Conservation (phyloP, 176 grass and related monocot genomes). For the Oryza glumipatula region DNA sequence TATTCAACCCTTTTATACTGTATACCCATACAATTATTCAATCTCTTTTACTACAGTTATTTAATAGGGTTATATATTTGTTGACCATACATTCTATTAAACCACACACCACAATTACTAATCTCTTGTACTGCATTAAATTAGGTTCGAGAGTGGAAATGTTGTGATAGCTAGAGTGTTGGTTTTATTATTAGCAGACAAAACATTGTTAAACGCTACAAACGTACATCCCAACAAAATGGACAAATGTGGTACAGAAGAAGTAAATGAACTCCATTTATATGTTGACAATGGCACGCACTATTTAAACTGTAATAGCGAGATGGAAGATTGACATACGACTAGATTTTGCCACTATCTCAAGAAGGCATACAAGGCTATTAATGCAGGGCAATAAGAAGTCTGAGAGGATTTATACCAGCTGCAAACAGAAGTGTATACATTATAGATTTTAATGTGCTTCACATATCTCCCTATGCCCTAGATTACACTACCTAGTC, state of each 20-base stretch:
- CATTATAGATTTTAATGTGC: background rate
- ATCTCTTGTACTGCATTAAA: background rate
- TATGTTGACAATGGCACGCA: conserved; percentile 12
- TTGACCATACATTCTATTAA: too few species aligned
- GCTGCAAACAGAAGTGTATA: background rate
- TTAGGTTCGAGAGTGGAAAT: background rate
- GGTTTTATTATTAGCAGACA: background rate
- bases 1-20: background rate
- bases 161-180: background rate
- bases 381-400: background rate
- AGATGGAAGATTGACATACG: conserved; percentile 1
- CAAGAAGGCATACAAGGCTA: background rate
- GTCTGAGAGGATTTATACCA: background rate
- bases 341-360: background rate
- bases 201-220: background rate
- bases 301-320: background rate
- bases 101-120: too few species aligned
- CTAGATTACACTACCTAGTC: too few species aligned
- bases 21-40: background rate
- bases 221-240: background rate
- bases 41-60: background rate
- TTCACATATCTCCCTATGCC: background rate
- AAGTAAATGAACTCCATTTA: conserved; percentile 5
- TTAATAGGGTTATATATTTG: too few species aligned
- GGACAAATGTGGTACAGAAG: background rate